Percentiles rank a stretch among this genome's conserved stretches.
These are phyloP conservation scores for Serendipita sp. DNA, from an alignment of 768 basidiomycete genomes.

Conservation along the genomic window DNA sequence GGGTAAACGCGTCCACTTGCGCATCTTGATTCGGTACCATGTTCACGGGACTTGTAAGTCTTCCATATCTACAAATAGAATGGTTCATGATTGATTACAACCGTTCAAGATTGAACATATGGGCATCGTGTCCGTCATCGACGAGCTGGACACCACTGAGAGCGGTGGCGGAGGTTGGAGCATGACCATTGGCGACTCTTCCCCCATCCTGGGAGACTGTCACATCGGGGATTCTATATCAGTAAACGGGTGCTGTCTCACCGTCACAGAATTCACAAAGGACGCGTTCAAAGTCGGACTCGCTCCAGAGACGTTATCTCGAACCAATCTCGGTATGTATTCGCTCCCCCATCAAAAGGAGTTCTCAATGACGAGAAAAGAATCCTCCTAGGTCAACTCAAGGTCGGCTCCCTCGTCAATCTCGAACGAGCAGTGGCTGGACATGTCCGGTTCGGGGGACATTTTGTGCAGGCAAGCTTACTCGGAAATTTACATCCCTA, in stretches of 20 bases:
- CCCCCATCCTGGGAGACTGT: slow-evolving; percentile 70
- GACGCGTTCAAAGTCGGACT: slow-evolving; percentile 90
- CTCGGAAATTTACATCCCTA: not conserved
- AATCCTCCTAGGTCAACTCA: slow-evolving; percentile 44
- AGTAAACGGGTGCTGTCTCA: slow-evolving; percentile 76
- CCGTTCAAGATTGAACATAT: slow-evolving; percentile 67
- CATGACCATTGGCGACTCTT: slow-evolving; percentile 55
- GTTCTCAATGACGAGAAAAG: not conserved
- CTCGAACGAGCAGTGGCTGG: slow-evolving; percentile 90
- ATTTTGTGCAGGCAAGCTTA: slow-evolving; percentile 76
- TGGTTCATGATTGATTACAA: too few relatives aligned
- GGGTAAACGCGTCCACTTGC: not conserved
- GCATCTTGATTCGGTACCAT: slow-evolving; percentile 8
- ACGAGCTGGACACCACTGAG: slow-evolving; percentile 29
- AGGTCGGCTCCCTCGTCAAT: slow-evolving; percentile 68
- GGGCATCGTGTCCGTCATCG: slow-evolving; percentile 51
- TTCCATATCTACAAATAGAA: not conserved
- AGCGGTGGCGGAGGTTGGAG: slow-evolving; percentile 53
- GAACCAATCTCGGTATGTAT: slow-evolving; percentile 72
- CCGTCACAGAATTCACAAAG: slow-evolving; percentile 66
- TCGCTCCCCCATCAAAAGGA: not conserved
- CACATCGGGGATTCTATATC: slow-evolving; percentile 88
- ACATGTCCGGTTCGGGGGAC: slow-evolving; percentile 85
- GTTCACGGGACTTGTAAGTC: slow-evolving; percentile 18
- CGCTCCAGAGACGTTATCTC: slow-evolving; percentile 82